Base-by-base conservation (phyloP, 2,329 filamentous ascomycete genomes). In the Exophiala viscosa region DNA sequence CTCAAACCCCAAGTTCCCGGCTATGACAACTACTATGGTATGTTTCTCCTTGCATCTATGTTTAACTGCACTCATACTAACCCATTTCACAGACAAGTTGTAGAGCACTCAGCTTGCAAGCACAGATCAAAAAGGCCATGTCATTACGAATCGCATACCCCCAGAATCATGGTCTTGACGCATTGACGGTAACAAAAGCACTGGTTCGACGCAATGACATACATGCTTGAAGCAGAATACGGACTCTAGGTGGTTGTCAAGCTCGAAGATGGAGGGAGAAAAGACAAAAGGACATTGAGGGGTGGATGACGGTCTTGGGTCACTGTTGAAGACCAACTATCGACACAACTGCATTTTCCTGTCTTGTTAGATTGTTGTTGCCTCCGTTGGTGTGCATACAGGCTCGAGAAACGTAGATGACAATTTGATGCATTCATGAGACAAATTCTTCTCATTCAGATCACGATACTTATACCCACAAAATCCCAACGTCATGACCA, bases 1-100 rank as follows among this genome's bases (percentile, higher is more conserved):
- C 81, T 99, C 83, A 99, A 99, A 90, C 79, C 87, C 71, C 84
- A 90, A 69, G 88, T 96, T 73, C 92, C 93, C 68, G 88, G 87
- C 73, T 86, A 90, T 80, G 89, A 90, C 73, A 95, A 96, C 84
- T 63, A 63, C 55, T 63, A 61, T 53, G 56, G 90, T 93, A 84
- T 90, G 89, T 88, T 62, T 53, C 54, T 33, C 43, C 18, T 13
- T 46, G 5, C 4, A 2, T 23, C 15, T 32, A 20, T 23, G 17
- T 32, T 23, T 51, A 35, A n/a, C n/a, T 14, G 23, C 40, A 60
- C 50, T 44, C 40, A 70, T 78, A 70, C 81, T 75, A 61, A 69
- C 61, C 43, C 45, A 28, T 50, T 63, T 63, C 67, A 66, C 70
- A 95, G 88, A 96, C 86, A 96, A 96, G 87, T 86, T 96, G 81